Evolutionary conservation across 2,329 filamentous ascomycete species (phyloP).

Genomic region (Lasiodiplodia theobromae): DNA sequence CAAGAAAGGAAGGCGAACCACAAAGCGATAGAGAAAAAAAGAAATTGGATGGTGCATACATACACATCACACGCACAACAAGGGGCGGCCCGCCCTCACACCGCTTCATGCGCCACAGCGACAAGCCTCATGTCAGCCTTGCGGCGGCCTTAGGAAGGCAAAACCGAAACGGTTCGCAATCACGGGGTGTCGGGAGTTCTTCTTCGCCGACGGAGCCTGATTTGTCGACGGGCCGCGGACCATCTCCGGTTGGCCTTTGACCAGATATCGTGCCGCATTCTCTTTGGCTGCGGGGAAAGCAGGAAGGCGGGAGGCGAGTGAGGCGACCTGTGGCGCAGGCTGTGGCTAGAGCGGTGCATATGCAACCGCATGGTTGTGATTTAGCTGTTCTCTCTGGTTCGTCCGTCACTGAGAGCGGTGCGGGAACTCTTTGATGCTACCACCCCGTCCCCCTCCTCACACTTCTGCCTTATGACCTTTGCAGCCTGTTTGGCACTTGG

Average conservation of each 20-base stretch:
- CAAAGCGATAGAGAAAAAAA: neutral
- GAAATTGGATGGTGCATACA: neutral
- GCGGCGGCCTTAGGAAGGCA: neutral
- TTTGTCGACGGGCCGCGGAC: neutral
- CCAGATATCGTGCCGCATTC: neutral
- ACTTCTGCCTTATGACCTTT: too few relatives aligned
- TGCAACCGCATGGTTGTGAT: too few relatives aligned
- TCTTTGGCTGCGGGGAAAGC: neutral
- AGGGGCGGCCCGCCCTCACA: neutral
- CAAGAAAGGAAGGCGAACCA: neutral
- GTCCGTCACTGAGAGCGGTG: too few relatives aligned
- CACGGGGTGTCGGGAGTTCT: neutral
- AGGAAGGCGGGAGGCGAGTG: too few relatives aligned
- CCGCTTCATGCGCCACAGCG: neutral
- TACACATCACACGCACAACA: neutral
- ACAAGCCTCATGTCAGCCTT: constrained; percentile 5
- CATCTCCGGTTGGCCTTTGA: neutral
- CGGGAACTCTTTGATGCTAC: too few relatives aligned
- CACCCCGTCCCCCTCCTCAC: too few relatives aligned
- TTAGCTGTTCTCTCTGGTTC: too few relatives aligned
- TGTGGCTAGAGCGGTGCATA: too few relatives aligned
- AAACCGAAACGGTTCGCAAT: neutral
- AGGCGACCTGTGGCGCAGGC: too few relatives aligned
- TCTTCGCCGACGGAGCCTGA: neutral
- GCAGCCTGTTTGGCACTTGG: neutral